Conservation (phyloP, 2,329 filamentous ascomycete species). For the Botrytis pseudocinerea region DNA sequence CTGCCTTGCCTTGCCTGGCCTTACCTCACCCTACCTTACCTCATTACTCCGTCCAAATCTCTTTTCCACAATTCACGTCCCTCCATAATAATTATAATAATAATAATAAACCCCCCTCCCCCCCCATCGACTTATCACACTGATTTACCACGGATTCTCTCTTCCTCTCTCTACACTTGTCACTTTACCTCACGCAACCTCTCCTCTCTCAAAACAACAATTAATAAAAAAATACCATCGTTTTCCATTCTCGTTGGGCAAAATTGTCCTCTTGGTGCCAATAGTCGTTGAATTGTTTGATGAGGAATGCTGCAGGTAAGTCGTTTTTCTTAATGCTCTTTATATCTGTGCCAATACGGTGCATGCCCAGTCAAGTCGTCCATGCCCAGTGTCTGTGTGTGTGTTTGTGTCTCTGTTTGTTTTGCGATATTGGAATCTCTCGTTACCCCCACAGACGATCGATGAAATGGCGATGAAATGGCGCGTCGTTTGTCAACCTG, state of each 20-base stretch:
- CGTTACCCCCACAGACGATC: slow-evolving; percentile 10
- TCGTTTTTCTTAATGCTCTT: slow-evolving; percentile 21
- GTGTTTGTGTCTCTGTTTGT: not conserved
- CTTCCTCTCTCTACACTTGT: not conserved
- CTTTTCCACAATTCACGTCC: not conserved
- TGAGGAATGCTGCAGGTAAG: slow-evolving; percentile 42
- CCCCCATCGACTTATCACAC: not conserved
- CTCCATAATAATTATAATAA: not conserved
- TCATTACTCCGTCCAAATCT: not conserved
- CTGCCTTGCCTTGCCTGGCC: too few species aligned
- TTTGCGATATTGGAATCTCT: not conserved
- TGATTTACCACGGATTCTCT: not conserved
- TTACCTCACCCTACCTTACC: too few species aligned
- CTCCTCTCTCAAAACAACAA: not conserved
- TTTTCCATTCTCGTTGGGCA: not conserved
- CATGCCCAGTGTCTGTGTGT: not conserved
- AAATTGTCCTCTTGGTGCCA: not conserved
- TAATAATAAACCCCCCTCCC: not conserved
- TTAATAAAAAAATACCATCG: not conserved
- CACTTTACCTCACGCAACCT: not conserved
- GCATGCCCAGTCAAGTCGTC: not conserved
- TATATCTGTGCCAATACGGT: slow-evolving; percentile 9
- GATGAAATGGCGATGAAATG: slow-evolving; percentile 14
- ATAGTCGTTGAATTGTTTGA: not conserved
- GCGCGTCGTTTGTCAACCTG: slow-evolving; percentile 6